These are phyloP conservation scores for Fusarium sp. DNA, from an alignment of 2,329 filamentous ascomycete species.

Conservation along the genomic window DNA sequence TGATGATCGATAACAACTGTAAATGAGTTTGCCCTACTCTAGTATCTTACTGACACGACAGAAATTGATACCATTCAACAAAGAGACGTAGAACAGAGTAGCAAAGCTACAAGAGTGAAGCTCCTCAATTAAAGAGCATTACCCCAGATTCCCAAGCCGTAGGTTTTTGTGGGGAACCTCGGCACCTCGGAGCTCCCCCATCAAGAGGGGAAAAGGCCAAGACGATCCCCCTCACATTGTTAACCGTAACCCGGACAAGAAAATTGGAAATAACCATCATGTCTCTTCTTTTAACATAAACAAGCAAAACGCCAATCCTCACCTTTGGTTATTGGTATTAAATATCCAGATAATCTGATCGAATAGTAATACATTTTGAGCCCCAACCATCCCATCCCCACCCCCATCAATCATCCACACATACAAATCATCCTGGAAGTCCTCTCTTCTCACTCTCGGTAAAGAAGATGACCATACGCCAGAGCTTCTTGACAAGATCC, in stretches of 20 bases:
- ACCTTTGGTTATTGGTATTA: slow-evolving; percentile 28
- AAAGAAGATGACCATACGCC: slow-evolving; percentile 99
- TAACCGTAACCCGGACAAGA: neutral
- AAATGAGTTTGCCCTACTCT: neutral
- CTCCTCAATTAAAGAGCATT: slow-evolving; percentile 1
- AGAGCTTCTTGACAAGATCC: slow-evolving; percentile 93
- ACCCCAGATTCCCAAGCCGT: slow-evolving; percentile 30
- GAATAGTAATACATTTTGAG: slow-evolving; percentile 33
- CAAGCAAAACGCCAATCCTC: slow-evolving; percentile 19
- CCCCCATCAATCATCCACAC: neutral
- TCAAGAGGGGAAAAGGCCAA: slow-evolving; percentile 18
- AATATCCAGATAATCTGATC: slow-evolving; percentile 13
- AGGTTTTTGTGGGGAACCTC: slow-evolving; percentile 46
- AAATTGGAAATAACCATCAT: slow-evolving; percentile 4
- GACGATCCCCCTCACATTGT: slow-evolving; percentile 21
- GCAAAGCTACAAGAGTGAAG: neutral
- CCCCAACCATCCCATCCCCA: neutral
- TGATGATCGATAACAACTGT: neutral
- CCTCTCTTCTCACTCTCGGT: slow-evolving; percentile 94
- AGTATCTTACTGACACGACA: neutral
- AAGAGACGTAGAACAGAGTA: neutral
- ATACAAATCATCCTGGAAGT: slow-evolving; percentile 69
- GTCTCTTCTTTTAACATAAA: too few species aligned
- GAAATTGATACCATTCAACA: neutral
- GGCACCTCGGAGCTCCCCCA: slow-evolving; percentile 41